Evolutionary conservation across 2,329 filamentous ascomycete species (phyloP).

Genomic region (Pseudogymnoascus sp.): DNA sequence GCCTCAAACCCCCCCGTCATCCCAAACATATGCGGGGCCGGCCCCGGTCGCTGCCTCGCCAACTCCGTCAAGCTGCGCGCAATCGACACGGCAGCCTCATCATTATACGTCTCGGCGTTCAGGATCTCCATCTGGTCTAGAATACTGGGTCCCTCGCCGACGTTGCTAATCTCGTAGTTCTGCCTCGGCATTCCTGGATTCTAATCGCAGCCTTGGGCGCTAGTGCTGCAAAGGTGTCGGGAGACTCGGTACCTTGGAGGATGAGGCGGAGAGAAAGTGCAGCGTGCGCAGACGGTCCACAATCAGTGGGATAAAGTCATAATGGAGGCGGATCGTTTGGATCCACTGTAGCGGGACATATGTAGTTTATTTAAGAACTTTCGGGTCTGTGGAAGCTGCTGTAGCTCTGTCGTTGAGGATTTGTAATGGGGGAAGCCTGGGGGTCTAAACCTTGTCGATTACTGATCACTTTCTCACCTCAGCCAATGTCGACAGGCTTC

Average conservation of each 20-base stretch:
- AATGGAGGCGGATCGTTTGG: not conserved
- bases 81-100: constrained; percentile 25
- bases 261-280: not conserved
- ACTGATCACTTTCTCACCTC: not conserved
- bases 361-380: not conserved
- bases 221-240: not conserved
- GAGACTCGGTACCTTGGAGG: not conserved
- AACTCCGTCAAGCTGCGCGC: constrained; percentile 14
- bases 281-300: not conserved
- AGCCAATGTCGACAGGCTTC: not conserved
- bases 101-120: constrained; percentile 40
- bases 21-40: constrained; percentile 22
- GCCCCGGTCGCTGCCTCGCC: constrained; percentile 12
- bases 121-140: constrained; percentile 23
- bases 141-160: not conserved
- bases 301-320: not conserved
- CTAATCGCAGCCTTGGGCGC: constrained; percentile 3
- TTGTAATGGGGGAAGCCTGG: not conserved
- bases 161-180: not conserved
- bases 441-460: not conserved
- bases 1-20: constrained; percentile 13
- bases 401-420: not conserved
- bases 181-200: not conserved
- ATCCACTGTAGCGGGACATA: not conserved
- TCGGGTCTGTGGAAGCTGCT: not conserved